phyloP scores from a whole-genome alignment of 768 basidiomycete genomes.

The Leccinum variicolor region DNA sequence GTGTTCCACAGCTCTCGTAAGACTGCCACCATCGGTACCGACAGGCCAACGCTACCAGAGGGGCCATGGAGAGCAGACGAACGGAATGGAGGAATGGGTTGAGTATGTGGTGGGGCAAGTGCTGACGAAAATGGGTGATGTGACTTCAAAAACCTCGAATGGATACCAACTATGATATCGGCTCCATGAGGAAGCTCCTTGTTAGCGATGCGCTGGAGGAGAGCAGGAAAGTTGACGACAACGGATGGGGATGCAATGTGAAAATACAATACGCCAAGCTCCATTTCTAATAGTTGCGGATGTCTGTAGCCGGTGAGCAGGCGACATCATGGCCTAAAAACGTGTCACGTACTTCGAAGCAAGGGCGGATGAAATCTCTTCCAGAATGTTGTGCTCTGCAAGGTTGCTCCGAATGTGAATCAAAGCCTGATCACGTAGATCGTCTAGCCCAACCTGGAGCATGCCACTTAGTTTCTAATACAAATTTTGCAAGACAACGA shows the following conservation, averaged over 20 bases:
- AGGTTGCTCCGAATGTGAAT: not conserved
- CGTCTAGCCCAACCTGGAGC: not conserved
- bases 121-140: not conserved
- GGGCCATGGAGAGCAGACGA: not conserved
- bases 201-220: not conserved
- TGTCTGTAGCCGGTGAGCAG: not conserved
- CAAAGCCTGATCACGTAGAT: not conserved
- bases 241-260: not conserved
- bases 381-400: not conserved
- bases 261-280: not conserved
- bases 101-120: not conserved
- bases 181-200: not conserved
- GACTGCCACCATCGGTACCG: no score
- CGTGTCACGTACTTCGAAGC: not conserved
- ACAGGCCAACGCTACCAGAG: not conserved
- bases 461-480: not conserved
- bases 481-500: not conserved
- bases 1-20: not conserved
- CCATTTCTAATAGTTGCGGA: not conserved
- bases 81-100: not conserved
- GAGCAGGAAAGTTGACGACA: not conserved
- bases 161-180: not conserved
- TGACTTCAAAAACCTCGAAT: not conserved
- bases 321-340: not conserved
- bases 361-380: not conserved